Conservation (phyloP, 176 grass and related monocot genomes). For the Avena insularis region DNA sequence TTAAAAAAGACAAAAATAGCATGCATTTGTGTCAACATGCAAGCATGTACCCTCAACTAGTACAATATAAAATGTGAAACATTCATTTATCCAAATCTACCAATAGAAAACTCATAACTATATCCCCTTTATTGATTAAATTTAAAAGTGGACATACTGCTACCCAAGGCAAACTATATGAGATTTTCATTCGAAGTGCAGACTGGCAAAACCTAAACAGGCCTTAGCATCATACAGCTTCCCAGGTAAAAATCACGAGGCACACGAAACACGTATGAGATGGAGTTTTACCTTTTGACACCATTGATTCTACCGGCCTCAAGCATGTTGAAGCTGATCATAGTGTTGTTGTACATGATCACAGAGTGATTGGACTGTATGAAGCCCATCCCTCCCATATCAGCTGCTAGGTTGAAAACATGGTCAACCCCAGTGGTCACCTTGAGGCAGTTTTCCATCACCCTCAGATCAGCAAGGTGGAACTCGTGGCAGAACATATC, state of each 20-base stretch:
- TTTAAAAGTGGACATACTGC: background rate
- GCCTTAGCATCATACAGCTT: slow-evolving; percentile 17
- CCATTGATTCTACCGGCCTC: slow-evolving; percentile 57
- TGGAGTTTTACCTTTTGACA: slow-evolving; percentile 46
- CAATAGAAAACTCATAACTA: background rate
- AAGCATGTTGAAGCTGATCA: slow-evolving; percentile 69
- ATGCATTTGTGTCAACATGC: too few relatives aligned
- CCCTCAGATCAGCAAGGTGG: slow-evolving; percentile 71
- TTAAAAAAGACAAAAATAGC: too few relatives aligned
- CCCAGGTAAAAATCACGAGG: background rate
- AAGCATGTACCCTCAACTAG: too few relatives aligned
- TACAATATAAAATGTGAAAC: background rate
- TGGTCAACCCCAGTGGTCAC: slow-evolving; percentile 31
- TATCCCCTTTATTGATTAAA: background rate
- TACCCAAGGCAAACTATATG: background rate
- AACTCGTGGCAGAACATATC: slow-evolving; percentile 93
- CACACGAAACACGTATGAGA: background rate
- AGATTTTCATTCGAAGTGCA: background rate
- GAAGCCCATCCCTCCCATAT: slow-evolving; percentile 70
- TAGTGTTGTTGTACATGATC: slow-evolving; percentile 61
- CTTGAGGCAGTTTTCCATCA: slow-evolving; percentile 66
- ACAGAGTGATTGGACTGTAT: slow-evolving; percentile 65
- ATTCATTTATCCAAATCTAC: background rate
- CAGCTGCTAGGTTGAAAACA: slow-evolving; percentile 67
- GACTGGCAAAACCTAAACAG: background rate